These are phyloP conservation scores for Friedmanniomyces simplex DNA, from an alignment of 495 filamentous ascomycete species.

Conservation along the genomic window DNA sequence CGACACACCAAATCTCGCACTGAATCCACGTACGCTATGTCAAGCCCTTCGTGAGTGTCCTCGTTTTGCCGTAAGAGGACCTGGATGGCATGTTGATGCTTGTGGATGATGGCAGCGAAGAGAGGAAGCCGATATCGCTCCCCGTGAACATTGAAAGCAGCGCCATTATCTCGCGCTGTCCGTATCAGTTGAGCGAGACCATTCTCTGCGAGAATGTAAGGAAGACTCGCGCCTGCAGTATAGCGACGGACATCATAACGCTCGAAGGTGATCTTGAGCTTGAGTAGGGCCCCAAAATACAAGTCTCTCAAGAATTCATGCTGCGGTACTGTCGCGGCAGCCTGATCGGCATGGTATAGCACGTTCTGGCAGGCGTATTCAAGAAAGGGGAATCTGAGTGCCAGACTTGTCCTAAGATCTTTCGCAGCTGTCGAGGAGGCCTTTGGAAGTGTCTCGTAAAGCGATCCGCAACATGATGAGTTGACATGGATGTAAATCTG, in stretches of 20 bases:
- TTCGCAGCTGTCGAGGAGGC: background rate
- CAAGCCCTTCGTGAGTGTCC: background rate
- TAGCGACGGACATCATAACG: background rate
- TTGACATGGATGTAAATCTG: background rate
- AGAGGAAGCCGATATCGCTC: background rate
- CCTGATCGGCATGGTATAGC: constrained; percentile 3
- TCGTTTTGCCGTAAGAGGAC: background rate
- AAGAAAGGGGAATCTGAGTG: background rate
- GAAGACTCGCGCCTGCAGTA: background rate
- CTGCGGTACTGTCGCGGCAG: background rate
- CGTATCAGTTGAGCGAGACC: background rate
- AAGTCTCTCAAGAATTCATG: background rate
- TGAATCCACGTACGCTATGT: background rate
- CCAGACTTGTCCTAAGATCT: background rate
- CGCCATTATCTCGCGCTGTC: background rate
- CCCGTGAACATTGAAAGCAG: background rate
- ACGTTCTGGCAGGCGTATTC: background rate
- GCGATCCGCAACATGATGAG: background rate
- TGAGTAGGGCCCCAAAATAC: background rate
- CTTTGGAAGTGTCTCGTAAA: background rate
- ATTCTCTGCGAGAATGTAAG: constrained; percentile 1
- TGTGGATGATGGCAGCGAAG: background rate
- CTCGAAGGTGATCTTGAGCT: background rate
- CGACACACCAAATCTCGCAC: background rate
- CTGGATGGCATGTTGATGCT: background rate